These are phyloP conservation scores for Mallotus repandus DNA, from an alignment of 441 rosid species.

Conservation along the genomic window DNA sequence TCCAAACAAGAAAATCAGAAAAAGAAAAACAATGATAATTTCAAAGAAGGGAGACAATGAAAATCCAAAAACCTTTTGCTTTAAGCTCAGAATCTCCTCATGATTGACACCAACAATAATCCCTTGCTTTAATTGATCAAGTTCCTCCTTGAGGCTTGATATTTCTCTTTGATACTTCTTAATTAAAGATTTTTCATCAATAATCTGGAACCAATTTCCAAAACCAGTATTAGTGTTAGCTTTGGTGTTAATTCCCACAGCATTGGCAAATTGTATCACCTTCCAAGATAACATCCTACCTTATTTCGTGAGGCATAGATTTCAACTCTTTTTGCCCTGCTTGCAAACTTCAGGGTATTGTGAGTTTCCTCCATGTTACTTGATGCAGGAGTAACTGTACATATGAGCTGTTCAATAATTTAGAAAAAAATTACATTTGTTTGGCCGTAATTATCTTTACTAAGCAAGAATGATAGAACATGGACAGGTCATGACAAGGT, in stretches of 20 bases:
- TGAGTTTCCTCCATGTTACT: conserved; percentile 99
- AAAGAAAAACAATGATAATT: neutral
- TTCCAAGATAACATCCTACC: conserved; percentile 45
- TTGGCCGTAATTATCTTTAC: conserved; percentile 8
- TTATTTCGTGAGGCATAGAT: conserved; percentile 96
- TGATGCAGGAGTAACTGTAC: conserved; percentile 98
- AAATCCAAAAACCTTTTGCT: conserved; percentile 69
- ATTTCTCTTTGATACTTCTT: conserved; percentile 98
- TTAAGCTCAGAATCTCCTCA: conserved; percentile 88
- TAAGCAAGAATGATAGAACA: conserved; percentile 3
- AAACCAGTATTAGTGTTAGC: conserved; percentile 20
- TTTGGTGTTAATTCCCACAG: conserved; percentile 9
- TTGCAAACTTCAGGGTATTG: conserved; percentile 96
- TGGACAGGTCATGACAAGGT: neutral
- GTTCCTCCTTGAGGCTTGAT: conserved; percentile 81
- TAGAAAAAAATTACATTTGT: conserved; percentile 3
- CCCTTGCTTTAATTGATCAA: conserved; percentile 84
- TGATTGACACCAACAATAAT: conserved; percentile 84
- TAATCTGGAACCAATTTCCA: conserved; percentile 55
- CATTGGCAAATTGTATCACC: neutral
- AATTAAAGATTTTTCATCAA: conserved; percentile 96
- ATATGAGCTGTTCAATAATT: conserved; percentile 72
- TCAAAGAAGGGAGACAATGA: neutral
- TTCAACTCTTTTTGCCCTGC: conserved; percentile 97
- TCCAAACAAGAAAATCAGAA: neutral